Evolutionary conservation across 176 grass and related monocot genomes (phyloP).

Genomic region (Stipa capillata): DNA sequence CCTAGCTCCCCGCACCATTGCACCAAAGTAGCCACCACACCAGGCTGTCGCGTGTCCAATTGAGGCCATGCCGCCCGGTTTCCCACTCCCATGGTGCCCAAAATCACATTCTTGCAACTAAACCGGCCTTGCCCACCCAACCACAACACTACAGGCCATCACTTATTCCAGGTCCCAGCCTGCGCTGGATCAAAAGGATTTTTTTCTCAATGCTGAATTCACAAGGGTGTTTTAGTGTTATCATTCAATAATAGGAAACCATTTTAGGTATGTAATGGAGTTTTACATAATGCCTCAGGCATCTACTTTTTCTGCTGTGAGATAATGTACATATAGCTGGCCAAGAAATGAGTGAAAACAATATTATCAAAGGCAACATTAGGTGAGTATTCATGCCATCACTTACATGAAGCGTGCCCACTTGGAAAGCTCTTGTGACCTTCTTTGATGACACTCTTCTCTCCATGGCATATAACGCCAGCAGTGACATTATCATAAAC

Average conservation of each 20-base stretch:
- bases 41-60: not conserved
- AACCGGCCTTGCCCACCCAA: not conserved
- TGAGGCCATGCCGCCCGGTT: not conserved
- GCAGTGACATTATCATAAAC: conserved; percentile 73
- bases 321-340: not conserved
- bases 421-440: conserved; percentile 98
- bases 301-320: not conserved
- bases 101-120: not conserved
- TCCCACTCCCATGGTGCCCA: not conserved
- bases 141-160: not conserved
- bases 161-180: not conserved
- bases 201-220: not conserved
- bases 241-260: not conserved
- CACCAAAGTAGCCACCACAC: not conserved
- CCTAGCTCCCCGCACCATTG: not conserved
- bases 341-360: not conserved
- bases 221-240: not conserved
- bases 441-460: conserved; percentile 76
- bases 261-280: not conserved
- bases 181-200: not conserved
- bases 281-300: not conserved
- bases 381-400: not conserved
- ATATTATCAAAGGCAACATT: conserved; percentile 9
- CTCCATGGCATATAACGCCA: conserved; percentile 74
- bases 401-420: conserved; percentile 82